Percentiles rank a stretch among this genome's conserved stretches.
phyloP scores from a whole-genome alignment of 2,329 filamentous ascomycete species.

The Zymoseptoria crescenta region DNA sequence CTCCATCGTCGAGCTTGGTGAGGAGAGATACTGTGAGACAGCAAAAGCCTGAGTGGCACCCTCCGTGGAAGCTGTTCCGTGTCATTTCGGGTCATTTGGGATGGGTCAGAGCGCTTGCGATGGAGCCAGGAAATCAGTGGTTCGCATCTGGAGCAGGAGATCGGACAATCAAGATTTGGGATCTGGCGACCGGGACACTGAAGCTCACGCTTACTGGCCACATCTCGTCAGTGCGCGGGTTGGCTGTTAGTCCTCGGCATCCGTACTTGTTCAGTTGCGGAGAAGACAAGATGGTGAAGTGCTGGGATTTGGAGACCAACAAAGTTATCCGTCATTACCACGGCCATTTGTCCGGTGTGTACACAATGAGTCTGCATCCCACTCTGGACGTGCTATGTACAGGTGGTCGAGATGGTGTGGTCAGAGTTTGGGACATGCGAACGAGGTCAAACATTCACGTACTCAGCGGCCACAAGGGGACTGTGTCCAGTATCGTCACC shows the following conservation, averaged over 20 bases:
- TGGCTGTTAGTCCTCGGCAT: conserved; percentile 87
- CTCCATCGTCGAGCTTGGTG: conserved; percentile 51
- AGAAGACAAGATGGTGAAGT: conserved; percentile 99
- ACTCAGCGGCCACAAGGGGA: conserved; percentile 80
- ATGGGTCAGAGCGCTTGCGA: conserved; percentile 82
- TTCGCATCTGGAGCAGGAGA: conserved; percentile 94
- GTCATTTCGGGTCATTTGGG: conserved; percentile 95
- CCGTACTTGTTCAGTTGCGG: conserved; percentile 97
- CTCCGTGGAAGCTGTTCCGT: conserved; percentile 96
- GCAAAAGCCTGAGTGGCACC: conserved; percentile 86
- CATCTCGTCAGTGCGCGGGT: conserved; percentile 84
- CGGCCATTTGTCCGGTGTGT: conserved; percentile 91
- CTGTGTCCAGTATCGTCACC: conserved; percentile 80
- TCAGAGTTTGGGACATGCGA: conserved; percentile 96
- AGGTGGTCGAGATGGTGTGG: conserved; percentile 88
- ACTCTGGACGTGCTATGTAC: conserved; percentile 92
- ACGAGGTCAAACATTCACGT: conserved; percentile 95
- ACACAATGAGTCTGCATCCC: conserved; percentile 86
- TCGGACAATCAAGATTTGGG: conserved; percentile 98
- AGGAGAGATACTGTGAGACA: conserved; percentile 57
- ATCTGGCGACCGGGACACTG: conserved; percentile 79
- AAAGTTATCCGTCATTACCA: conserved; percentile 98
- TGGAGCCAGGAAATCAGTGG: conserved; percentile 96
- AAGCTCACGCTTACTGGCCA: conserved; percentile 84
- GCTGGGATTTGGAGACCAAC: conserved; percentile 99